Evolutionary conservation across 495 filamentous ascomycete species (phyloP).

Genomic region (Penicillium nucicola): DNA sequence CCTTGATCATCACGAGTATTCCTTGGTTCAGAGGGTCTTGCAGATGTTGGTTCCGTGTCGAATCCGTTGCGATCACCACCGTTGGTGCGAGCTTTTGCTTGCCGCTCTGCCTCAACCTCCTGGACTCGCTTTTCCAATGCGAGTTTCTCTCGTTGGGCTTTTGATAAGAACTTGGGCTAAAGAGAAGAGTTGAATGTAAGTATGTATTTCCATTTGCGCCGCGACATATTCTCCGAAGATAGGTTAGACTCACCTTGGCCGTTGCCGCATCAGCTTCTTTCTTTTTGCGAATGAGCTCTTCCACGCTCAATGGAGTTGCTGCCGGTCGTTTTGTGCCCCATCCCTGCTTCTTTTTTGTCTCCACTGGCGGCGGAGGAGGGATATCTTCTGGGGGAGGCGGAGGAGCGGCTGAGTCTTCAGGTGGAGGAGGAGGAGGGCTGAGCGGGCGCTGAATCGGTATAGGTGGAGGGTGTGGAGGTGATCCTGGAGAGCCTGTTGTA

Average conservation of each 20-base stretch:
- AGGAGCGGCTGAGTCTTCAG: slow-evolving; percentile 44
- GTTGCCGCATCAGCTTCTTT: slow-evolving; percentile 74
- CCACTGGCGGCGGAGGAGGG: slow-evolving; percentile 34
- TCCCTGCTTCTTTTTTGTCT: slow-evolving; percentile 51
- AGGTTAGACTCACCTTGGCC: slow-evolving; percentile 54
- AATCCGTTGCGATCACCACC: slow-evolving; percentile 26
- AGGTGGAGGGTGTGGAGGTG: slow-evolving; percentile 28
- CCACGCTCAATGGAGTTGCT: slow-evolving; percentile 63
- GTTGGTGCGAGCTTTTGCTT: slow-evolving; percentile 32
- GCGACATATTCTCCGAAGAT: background rate
- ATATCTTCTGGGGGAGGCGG: slow-evolving; percentile 41
- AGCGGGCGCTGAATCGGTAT: slow-evolving; percentile 36
- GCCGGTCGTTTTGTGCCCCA: slow-evolving; percentile 44
- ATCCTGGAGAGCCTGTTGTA: slow-evolving; percentile 19
- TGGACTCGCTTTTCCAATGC: slow-evolving; percentile 82
- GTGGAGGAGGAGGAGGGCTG: slow-evolving; percentile 57
- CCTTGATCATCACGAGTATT: slow-evolving; percentile 7
- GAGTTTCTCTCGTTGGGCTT: slow-evolving; percentile 81
- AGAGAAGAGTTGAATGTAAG: slow-evolving; percentile 17
- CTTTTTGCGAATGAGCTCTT: slow-evolving; percentile 76
- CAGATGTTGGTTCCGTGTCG: background rate
- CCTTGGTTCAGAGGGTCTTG: background rate
- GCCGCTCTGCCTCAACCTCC: slow-evolving; percentile 70
- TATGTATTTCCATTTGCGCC: background rate
- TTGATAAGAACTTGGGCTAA: slow-evolving; percentile 88